Evolutionary conservation across 2,329 filamentous ascomycete species (phyloP).

Genomic region (Exophiala calicioides): DNA sequence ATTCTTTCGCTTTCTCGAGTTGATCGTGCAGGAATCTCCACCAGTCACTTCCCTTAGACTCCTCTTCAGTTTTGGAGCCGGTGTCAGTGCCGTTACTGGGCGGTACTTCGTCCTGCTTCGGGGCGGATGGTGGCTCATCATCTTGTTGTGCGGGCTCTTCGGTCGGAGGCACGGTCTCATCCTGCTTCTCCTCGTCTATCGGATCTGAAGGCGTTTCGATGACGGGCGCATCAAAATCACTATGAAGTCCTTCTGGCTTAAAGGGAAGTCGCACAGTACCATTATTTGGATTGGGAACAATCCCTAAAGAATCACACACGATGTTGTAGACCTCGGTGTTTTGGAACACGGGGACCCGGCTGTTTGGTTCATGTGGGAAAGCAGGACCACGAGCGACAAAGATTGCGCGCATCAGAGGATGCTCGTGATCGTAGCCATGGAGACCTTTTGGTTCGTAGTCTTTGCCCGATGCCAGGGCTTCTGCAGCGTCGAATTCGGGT

Average conservation of each 20-base stretch:
- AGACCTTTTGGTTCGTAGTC: constrained; percentile 80
- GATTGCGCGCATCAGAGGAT: constrained; percentile 94
- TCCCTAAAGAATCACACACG: constrained; percentile 79
- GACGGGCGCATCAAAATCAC: constrained; percentile 39
- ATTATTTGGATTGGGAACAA: constrained; percentile 77
- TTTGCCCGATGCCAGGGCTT: constrained; percentile 63
- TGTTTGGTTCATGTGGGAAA: constrained; percentile 83
- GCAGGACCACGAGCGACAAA: constrained; percentile 90
- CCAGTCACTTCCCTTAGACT: too few species aligned
- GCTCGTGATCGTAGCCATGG: constrained; percentile 92
- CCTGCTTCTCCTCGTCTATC: constrained; percentile 6
- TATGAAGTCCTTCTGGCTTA: constrained; percentile 47
- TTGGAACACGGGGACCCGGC: constrained; percentile 78
- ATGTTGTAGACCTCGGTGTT: constrained; percentile 96
- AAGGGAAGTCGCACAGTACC: constrained; percentile 68
- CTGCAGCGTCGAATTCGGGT: constrained; percentile 72
- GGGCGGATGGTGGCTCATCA: background rate
- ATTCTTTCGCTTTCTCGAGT: constrained; percentile 32
- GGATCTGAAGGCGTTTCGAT: constrained; percentile 23
- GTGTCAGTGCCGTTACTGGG: background rate
- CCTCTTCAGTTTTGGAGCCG: constrained; percentile 8
- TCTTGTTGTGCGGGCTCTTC: constrained; percentile 1
- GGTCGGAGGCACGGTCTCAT: background rate
- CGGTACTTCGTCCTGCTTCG: background rate
- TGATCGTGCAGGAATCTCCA: constrained; percentile 30